phyloP scores from a whole-genome alignment of 768 basidiomycete species.

The Fomitopsis serialis region DNA sequence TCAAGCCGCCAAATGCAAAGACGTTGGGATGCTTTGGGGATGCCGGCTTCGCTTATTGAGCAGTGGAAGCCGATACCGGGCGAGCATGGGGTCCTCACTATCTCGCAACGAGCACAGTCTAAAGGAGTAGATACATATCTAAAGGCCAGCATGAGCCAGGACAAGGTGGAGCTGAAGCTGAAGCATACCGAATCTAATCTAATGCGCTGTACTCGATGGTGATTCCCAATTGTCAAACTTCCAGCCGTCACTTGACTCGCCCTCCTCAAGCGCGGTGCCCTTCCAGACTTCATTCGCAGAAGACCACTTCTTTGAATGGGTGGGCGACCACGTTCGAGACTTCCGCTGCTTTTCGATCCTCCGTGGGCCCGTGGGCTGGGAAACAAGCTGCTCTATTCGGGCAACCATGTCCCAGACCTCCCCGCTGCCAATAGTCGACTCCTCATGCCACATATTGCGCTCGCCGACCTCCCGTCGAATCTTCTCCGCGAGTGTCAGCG shows the following conservation, averaged over 20 bases:
- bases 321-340: slow-evolving; percentile 1
- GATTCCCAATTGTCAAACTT: slow-evolving; percentile 49
- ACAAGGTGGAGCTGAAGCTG: too few species aligned
- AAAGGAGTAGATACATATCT: too few species aligned
- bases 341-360: too few species aligned
- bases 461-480: slow-evolving; percentile 60
- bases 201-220: too few species aligned
- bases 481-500: slow-evolving; percentile 54
- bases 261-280: slow-evolving; percentile 22
- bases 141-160: too few species aligned
- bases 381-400: slow-evolving; percentile 43
- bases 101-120: too few species aligned
- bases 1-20: too few species aligned
- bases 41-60: too few species aligned
- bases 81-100: too few species aligned
- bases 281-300: slow-evolving; percentile 43
- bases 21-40: too few species aligned
- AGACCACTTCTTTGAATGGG: slow-evolving; percentile 13
- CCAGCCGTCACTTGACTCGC: slow-evolving; percentile 43
- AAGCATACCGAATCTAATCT: too few species aligned
- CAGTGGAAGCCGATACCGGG: too few species aligned
- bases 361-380: slow-evolving; percentile 20
- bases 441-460: slow-evolving; percentile 47
- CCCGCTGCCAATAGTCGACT: slow-evolving; percentile 37
- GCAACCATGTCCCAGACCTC: slow-evolving; percentile 47